phyloP scores from a whole-genome alignment of 169 alveolate genomes.

The Plasmodium chabaudi region DNA sequence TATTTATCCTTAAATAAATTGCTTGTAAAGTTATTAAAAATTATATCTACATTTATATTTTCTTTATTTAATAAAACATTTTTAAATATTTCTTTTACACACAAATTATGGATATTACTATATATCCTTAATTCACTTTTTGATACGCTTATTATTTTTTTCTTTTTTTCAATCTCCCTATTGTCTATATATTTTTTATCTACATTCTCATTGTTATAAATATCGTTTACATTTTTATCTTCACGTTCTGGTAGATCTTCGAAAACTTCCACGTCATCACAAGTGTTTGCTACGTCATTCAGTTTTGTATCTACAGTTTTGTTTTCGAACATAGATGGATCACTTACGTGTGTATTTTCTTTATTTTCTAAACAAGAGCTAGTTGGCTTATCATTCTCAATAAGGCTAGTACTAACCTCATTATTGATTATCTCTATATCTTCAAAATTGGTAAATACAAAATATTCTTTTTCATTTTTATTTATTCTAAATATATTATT shows the following conservation, averaged over 20 bases:
- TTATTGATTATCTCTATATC: constrained; percentile 26
- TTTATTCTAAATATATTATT: constrained; percentile 54
- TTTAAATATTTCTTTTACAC: constrained; percentile 39
- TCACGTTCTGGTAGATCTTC: background rate
- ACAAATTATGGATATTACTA: constrained; percentile 35
- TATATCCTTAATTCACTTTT: constrained; percentile 17
- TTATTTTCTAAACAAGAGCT: background rate
- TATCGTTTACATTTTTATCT: background rate
- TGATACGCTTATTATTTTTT: background rate
- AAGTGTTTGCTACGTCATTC: background rate
- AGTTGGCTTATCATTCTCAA: background rate
- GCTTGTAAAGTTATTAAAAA: constrained; percentile 56
- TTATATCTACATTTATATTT: background rate
- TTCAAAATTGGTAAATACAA: constrained; percentile 42
- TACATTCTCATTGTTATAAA: background rate
- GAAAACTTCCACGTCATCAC: background rate
- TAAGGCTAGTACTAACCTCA: background rate
- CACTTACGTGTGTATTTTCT: background rate
- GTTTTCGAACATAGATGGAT: background rate
- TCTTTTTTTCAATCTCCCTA: background rate
- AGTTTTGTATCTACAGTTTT: background rate
- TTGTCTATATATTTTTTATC: background rate
- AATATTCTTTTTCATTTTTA: constrained; percentile 68
- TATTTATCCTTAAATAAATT: constrained; percentile 57
- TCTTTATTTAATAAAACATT: constrained; percentile 36